Conservation (phyloP, 73 alveolate species). For the Tetrahymena thermophila region DNA sequence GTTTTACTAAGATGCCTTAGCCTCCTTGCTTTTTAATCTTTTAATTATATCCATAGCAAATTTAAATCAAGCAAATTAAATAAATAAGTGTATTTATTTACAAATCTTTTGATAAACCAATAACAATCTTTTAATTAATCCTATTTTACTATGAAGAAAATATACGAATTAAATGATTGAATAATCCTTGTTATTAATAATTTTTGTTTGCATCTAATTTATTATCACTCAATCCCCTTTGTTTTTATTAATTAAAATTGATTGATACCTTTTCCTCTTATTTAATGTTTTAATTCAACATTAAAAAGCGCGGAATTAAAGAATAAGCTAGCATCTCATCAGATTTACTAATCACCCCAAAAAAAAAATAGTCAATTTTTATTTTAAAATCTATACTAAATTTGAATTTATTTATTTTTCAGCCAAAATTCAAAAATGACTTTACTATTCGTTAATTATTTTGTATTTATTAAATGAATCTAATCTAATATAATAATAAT, state of each 20-base stretch:
- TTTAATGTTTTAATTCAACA: not conserved
- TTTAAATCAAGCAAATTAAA: not conserved
- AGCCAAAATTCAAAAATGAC: not conserved
- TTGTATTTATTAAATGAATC: no score
- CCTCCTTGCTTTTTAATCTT: not conserved
- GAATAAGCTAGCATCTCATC: not conserved
- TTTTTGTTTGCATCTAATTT: no score
- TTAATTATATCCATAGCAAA: not conserved
- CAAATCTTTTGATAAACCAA: not conserved
- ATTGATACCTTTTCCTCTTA: not conserved
- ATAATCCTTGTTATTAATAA: not conserved
- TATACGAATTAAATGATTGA: no score
- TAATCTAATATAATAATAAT: no score
- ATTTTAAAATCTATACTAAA: not conserved
- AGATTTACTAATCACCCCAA: not conserved
- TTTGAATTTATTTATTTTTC: not conserved
- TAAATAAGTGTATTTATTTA: not conserved
- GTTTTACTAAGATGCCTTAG: not conserved
- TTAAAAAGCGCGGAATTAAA: not conserved
- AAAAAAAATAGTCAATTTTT: not conserved
- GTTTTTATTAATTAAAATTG: no score
- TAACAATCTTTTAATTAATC: not conserved
- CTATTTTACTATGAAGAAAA: no score
- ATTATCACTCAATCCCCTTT: not conserved
- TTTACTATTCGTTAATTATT: not conserved